These are phyloP conservation scores for Chlorophyllum brunneum DNA, from an alignment of 768 basidiomycete genomes.

Conservation along the genomic window DNA sequence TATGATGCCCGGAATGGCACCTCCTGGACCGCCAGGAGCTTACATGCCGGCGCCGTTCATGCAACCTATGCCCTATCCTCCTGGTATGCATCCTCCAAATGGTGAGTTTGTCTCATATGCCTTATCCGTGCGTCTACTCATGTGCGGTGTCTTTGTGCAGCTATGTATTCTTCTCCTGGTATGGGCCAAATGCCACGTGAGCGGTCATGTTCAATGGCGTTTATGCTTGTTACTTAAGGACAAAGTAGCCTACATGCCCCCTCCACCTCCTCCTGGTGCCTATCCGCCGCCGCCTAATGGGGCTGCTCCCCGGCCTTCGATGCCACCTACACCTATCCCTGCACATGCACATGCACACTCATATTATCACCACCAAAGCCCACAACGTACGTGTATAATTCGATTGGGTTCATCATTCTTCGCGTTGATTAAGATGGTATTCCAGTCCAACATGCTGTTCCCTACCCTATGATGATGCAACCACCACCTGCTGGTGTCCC, in stretches of 20 bases:
- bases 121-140: neutral
- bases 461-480: conserved; percentile 92
- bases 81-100: conserved; percentile 75
- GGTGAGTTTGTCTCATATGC: conserved; percentile 37
- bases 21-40: conserved; percentile 70
- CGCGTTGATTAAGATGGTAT: neutral
- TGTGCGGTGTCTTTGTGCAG: conserved; percentile 25
- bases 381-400: conserved; percentile 57
- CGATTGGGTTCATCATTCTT: conserved; percentile 20
- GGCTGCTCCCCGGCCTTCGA: conserved; percentile 75
- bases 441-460: conserved; percentile 80
- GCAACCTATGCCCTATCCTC: conserved; percentile 83
- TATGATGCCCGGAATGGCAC: conserved; percentile 87
- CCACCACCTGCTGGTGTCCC: conserved; percentile 54
- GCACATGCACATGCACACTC: conserved; percentile 82
- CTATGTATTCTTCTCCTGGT: conserved; percentile 80
- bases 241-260: conserved; percentile 64
- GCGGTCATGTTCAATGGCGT: conserved; percentile 24
- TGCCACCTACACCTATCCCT: conserved; percentile 90
- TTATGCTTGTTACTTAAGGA: neutral
- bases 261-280: conserved; percentile 67
- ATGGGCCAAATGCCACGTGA: conserved; percentile 89
- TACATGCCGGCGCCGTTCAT: conserved; percentile 82
- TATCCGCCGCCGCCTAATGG: conserved; percentile 80
- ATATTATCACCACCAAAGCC: conserved; percentile 82